A percentile compares a stretch with the other conserved stretches of the same genome.
These are phyloP conservation scores for Begonia loranthoides DNA, from an alignment of 306 rosid species.

Conservation along the genomic window DNA sequence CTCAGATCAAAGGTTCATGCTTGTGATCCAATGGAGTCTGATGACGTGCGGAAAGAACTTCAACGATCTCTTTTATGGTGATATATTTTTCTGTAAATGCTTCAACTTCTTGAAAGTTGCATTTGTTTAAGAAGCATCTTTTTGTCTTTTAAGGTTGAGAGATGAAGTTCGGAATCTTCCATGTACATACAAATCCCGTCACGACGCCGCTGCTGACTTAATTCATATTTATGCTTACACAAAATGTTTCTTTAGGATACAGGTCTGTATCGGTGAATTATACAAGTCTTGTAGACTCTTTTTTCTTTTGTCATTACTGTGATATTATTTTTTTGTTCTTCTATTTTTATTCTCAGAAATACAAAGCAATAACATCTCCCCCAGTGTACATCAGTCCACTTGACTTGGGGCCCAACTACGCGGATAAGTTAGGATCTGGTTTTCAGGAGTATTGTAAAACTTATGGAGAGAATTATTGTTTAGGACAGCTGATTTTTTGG, in stretches of 20 bases:
- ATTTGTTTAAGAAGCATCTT: conserved; percentile 4
- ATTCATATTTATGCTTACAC: conserved; percentile 91
- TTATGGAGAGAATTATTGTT: conserved; percentile 85
- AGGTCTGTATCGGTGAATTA: conserved; percentile 26
- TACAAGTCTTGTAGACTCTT: neutral
- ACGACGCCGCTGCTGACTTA: conserved; percentile 98
- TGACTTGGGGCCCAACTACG: conserved; percentile 90
- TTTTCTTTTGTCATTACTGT: neutral
- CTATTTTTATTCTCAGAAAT: conserved; percentile 39
- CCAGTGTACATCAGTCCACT: conserved; percentile 98
- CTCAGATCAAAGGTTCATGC: conserved; percentile 52
- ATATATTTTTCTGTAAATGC: conserved; percentile 7
- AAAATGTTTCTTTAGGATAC: conserved; percentile 75
- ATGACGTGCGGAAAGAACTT: conserved; percentile 60
- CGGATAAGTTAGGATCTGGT: conserved; percentile 65
- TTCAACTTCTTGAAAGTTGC: conserved; percentile 3
- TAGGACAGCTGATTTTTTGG: conserved; percentile 98
- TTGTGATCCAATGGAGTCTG: conserved; percentile 52
- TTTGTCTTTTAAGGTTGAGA: conserved; percentile 60
- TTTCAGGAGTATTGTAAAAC: conserved; percentile 76
- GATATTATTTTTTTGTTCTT: neutral
- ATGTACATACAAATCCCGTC: conserved; percentile 92
- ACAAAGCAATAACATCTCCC: conserved; percentile 72
- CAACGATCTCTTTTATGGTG: conserved; percentile 72
- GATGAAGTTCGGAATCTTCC: conserved; percentile 81